Percentiles rank a stretch among this genome's conserved stretches.
phyloP scores from a whole-genome alignment of 108 stramenopile species.

The Thalassiosira profunda region DNA sequence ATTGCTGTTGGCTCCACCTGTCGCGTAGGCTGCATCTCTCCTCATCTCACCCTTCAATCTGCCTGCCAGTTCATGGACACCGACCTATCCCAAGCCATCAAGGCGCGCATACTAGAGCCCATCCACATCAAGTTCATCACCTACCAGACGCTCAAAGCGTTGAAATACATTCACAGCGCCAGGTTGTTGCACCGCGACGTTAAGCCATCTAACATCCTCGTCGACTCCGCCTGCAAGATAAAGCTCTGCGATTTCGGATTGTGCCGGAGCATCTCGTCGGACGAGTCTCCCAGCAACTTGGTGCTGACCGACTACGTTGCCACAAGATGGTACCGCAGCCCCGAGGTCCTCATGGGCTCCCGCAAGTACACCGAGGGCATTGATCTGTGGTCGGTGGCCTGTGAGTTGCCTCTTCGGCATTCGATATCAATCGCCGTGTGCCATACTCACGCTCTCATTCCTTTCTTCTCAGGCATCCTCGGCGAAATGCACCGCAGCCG shows the following conservation, averaged over 20 bases:
- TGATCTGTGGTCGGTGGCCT: constrained; percentile 86
- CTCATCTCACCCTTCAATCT: no score
- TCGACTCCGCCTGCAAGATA: constrained; percentile 52
- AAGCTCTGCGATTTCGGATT: constrained; percentile 93
- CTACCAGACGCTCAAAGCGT: constrained; percentile 85
- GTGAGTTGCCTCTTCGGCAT: constrained; percentile 78
- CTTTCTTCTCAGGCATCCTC: constrained; percentile 60
- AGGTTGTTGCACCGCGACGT: constrained; percentile 79
- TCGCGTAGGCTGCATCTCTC: no score
- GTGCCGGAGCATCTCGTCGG: constrained; percentile 67
- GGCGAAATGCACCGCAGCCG: constrained; percentile 53
- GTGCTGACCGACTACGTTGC: constrained; percentile 91
- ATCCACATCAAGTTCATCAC: constrained; percentile 87
- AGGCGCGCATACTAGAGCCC: constrained; percentile 63
- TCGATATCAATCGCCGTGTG: no score
- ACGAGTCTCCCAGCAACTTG: constrained; percentile 51
- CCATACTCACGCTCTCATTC: constrained; percentile 59
- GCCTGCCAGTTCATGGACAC: constrained; percentile 88
- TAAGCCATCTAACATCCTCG: constrained; percentile 89
- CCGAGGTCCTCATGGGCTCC: constrained; percentile 82
- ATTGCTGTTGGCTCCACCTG: no score
- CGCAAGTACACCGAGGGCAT: constrained; percentile 82
- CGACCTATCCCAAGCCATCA: constrained; percentile 89
- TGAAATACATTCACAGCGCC: constrained; percentile 87
- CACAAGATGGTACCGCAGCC: constrained; percentile 89